Evolutionary conservation across 148 eudicot genomes (phyloP).

Genomic region (Fagopyrum esculentum): DNA sequence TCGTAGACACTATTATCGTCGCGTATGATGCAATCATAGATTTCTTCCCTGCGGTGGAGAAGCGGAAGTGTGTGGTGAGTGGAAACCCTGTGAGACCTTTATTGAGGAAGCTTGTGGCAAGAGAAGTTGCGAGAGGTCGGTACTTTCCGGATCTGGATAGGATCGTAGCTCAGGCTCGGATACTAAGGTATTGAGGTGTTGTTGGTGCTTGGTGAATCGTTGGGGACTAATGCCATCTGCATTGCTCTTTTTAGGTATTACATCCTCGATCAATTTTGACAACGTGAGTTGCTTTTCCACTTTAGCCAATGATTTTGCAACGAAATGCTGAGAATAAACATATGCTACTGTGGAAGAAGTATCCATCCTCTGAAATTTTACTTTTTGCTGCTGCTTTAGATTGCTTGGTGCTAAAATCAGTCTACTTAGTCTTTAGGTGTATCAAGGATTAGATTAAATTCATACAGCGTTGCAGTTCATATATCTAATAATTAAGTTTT

Average conservation of each 20-base stretch:
- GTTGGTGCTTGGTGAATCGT: slow-evolving; percentile 58
- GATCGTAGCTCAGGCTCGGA: slow-evolving; percentile 18
- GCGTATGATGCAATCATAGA: slow-evolving; percentile 47
- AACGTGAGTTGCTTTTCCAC: slow-evolving; percentile 35
- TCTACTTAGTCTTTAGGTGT: too few relatives aligned
- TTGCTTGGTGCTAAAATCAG: neutral
- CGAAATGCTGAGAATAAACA: neutral
- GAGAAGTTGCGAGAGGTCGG: slow-evolving; percentile 32
- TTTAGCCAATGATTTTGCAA: neutral
- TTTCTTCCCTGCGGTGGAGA: slow-evolving; percentile 27
- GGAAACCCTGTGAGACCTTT: slow-evolving; percentile 64
- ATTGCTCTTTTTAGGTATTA: slow-evolving; percentile 44
- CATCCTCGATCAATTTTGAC: slow-evolving; percentile 48
- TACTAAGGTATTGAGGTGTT: slow-evolving; percentile 34
- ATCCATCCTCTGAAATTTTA: too few relatives aligned
- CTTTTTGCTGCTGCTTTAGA: neutral
- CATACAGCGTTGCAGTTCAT: neutral
- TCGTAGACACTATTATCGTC: slow-evolving; percentile 46
- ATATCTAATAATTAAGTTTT: slow-evolving; percentile 16
- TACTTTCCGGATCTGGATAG: slow-evolving; percentile 36
- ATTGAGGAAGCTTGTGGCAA: slow-evolving; percentile 28
- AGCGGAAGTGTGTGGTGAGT: slow-evolving; percentile 47
- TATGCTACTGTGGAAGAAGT: too few relatives aligned
- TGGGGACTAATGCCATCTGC: slow-evolving; percentile 53
- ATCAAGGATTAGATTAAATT: too few relatives aligned